These are phyloP conservation scores for Puccinia polysora DNA, from an alignment of 1,284 basidiomycete species.

Conservation along the genomic window DNA sequence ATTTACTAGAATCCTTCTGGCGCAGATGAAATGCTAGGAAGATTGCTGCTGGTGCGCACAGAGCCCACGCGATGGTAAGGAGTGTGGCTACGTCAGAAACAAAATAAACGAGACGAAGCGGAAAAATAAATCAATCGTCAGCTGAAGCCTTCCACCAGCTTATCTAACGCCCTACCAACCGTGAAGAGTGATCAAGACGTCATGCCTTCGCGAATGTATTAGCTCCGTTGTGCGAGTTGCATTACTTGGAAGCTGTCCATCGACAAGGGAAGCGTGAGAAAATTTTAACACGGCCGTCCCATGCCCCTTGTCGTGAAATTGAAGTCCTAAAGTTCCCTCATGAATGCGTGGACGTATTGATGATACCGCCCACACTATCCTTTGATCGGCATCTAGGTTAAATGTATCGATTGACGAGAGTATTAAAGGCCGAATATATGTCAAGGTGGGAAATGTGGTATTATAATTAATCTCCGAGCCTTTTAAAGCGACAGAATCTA, in stretches of 20 bases:
- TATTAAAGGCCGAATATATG: constrained; percentile 21
- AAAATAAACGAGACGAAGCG: background rate
- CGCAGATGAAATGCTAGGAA: constrained; percentile 22
- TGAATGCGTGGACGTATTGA: constrained; percentile 8
- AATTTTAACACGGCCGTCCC: constrained; percentile 15
- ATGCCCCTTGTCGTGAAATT: constrained; percentile 39
- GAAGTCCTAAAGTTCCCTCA: background rate
- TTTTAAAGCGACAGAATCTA: constrained; percentile 10
- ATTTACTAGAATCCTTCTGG: background rate
- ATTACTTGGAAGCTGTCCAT: constrained; percentile 10
- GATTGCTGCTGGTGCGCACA: constrained; percentile 25
- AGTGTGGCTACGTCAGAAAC: constrained; percentile 21
- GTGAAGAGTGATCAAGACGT: constrained; percentile 38
- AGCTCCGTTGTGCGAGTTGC: constrained; percentile 3
- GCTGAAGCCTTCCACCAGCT: too few relatives aligned
- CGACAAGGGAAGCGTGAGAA: background rate
- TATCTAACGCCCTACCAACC: too few relatives aligned
- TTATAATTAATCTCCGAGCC: background rate
- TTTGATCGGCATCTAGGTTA: constrained; percentile 8
- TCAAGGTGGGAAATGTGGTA: background rate
- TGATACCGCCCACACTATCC: constrained; percentile 34
- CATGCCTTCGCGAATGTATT: constrained; percentile 38
- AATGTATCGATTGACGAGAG: constrained; percentile 23
- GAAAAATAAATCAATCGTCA: background rate
- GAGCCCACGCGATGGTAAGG: constrained; percentile 22